Percentiles rank a stretch among this genome's conserved stretches.
phyloP scores from a whole-genome alignment of 1,284 basidiomycete genomes.

The Irpex sp. region DNA sequence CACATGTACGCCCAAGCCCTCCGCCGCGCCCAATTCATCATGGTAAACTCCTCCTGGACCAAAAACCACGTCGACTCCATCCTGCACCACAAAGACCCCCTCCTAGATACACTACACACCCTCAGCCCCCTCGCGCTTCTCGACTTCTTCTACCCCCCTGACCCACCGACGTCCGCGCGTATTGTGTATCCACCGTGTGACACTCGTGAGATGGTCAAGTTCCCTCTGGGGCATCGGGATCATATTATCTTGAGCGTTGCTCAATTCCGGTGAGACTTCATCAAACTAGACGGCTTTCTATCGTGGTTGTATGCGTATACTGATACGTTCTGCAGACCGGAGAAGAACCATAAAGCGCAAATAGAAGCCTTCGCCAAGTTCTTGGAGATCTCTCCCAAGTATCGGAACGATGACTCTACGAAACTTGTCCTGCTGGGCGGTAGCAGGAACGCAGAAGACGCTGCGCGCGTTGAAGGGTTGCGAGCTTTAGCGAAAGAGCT shows the following conservation, averaged over 20 bases:
- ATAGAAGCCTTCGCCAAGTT: constrained; percentile 66
- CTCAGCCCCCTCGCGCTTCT: constrained; percentile 23
- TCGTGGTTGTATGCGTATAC: not conserved
- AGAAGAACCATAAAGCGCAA: constrained; percentile 91
- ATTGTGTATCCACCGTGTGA: constrained; percentile 94
- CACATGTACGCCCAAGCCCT: constrained; percentile 77
- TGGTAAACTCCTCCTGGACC: constrained; percentile 98
- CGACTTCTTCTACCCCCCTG: constrained; percentile 17
- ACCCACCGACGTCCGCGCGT: constrained; percentile 26
- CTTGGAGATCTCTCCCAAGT: constrained; percentile 55
- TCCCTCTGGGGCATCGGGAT: constrained; percentile 58
- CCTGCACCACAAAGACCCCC: constrained; percentile 45
- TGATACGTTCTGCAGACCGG: constrained; percentile 52
- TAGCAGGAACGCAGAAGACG: constrained; percentile 73
- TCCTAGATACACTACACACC: constrained; percentile 40
- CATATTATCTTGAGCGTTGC: constrained; percentile 81
- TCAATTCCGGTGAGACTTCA: constrained; percentile 79
- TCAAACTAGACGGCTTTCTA: not conserved
- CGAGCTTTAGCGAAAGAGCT: constrained; percentile 57
- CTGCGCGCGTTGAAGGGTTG: constrained; percentile 61
- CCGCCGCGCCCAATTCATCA: constrained; percentile 69
- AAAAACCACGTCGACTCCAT: constrained; percentile 77
- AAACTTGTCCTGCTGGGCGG: constrained; percentile 80
- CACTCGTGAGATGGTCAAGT: constrained; percentile 63
- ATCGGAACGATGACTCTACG: constrained; percentile 32